These are phyloP conservation scores for Aphanomyces cochlioides DNA, from an alignment of 352 stramenopile species.

Conservation along the genomic window DNA sequence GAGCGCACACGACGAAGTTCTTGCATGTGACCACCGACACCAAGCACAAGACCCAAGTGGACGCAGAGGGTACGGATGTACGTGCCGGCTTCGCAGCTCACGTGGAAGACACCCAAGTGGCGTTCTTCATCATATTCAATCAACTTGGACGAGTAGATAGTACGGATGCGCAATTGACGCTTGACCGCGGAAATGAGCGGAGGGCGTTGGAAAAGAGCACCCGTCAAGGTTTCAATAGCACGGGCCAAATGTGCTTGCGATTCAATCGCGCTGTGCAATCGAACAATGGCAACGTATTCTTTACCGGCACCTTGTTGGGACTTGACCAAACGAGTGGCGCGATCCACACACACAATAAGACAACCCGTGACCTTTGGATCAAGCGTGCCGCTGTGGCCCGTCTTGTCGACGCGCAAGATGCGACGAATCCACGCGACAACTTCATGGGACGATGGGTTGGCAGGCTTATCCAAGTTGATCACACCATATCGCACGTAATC, in stretches of 20 bases:
- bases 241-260: slow-evolving; percentile 88
- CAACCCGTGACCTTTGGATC: slow-evolving; percentile 99
- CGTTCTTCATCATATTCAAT: slow-evolving; percentile 98
- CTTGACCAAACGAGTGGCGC: slow-evolving; percentile 92
- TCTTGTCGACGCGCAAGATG: slow-evolving; percentile 99
- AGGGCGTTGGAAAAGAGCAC: slow-evolving; percentile 99
- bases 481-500: slow-evolving; percentile 98
- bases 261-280: slow-evolving; percentile 96
- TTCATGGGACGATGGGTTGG: slow-evolving; percentile 99
- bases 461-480: slow-evolving; percentile 99
- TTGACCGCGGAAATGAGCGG: slow-evolving; percentile 99
- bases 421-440: slow-evolving; percentile 99
- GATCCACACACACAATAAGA: slow-evolving; percentile 99
- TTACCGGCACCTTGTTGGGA: slow-evolving; percentile 96
- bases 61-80: slow-evolving; percentile 99
- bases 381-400: slow-evolving; percentile 98
- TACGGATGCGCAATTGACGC: slow-evolving; percentile 98
- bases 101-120: slow-evolving; percentile 97
- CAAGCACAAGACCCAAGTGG: slow-evolving; percentile 96
- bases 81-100: slow-evolving; percentile 97
- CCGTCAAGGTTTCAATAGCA: slow-evolving; percentile 98
- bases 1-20: slow-evolving; percentile 97
- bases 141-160: slow-evolving; percentile 99
- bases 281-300: slow-evolving; percentile 98
- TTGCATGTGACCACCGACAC: slow-evolving; percentile 99